Evolutionary conservation across 2,329 filamentous ascomycete genomes (phyloP).

Genomic region (Colletotrichum theobromicola): DNA sequence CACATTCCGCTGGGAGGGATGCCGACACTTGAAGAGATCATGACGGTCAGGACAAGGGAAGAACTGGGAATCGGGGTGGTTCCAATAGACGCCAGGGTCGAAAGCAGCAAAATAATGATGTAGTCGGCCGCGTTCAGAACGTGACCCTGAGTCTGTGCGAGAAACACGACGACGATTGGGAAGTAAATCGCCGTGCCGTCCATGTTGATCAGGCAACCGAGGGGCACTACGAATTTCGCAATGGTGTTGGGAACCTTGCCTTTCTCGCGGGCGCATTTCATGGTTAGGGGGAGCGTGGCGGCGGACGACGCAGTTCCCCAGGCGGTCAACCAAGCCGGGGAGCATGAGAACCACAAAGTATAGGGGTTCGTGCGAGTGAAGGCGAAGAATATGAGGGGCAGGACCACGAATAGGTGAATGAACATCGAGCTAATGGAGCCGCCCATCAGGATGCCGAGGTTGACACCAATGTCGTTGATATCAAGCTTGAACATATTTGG

Average conservation of each 20-base stretch:
- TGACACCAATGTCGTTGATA: conserved; percentile 50
- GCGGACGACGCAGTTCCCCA: conserved; percentile 60
- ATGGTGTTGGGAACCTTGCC: conserved; percentile 43
- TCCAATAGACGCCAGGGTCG: conserved; percentile 56
- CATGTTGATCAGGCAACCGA: conserved; percentile 57
- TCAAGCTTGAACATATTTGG: conserved; percentile 56
- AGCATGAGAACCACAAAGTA: conserved; percentile 50
- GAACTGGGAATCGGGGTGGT: conserved; percentile 59
- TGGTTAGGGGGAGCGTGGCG: conserved; percentile 55
- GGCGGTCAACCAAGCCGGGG: conserved; percentile 58
- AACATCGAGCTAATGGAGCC: conserved; percentile 50
- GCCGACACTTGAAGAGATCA: conserved; percentile 52
- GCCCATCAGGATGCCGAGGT: conserved; percentile 55
- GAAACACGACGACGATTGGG: conserved; percentile 56
- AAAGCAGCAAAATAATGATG: conserved; percentile 52
- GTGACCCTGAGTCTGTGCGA: conserved; percentile 55
- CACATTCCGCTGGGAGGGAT: conserved; percentile 53
- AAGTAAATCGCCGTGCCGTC: conserved; percentile 62
- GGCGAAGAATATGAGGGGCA: conserved; percentile 46
- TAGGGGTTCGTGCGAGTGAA: conserved; percentile 53
- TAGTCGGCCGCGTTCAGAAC: conserved; percentile 48
- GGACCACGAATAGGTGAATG: conserved; percentile 50
- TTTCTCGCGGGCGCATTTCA: conserved; percentile 41
- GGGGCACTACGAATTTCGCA: conserved; percentile 49
- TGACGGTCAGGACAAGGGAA: conserved; percentile 55